phyloP scores from a whole-genome alignment of 805 yeast genomes.

The Tetrapisispora taiwanensis region DNA sequence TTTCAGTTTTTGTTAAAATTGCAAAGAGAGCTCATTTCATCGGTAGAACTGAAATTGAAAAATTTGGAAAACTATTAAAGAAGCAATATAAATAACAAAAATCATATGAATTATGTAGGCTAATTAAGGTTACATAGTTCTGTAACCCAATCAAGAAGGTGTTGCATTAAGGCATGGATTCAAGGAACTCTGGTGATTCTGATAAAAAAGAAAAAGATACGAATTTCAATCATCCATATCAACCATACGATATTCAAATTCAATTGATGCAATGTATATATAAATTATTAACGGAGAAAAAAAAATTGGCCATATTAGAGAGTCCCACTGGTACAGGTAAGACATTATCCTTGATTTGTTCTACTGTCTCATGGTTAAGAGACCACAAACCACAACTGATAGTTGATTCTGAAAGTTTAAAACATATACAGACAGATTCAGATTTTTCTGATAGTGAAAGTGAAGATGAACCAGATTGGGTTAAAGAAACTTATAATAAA shows the following conservation, averaged over 20 bases:
- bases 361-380: constrained; percentile 75
- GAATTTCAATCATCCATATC: constrained; percentile 57
- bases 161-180: background rate
- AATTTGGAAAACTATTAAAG: background rate
- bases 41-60: background rate
- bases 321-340: constrained; percentile 96
- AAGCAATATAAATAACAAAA: too few relatives aligned
- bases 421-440: constrained; percentile 12
- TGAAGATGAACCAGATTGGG: constrained; percentile 67
- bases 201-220: background rate
- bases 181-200: background rate
- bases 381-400: constrained; percentile 31
- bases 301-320: constrained; percentile 73
- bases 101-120: background rate
- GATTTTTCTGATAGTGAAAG: constrained; percentile 25
- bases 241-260: constrained; percentile 70
- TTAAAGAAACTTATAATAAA: constrained; percentile 33
- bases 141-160: too few relatives aligned
- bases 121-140: too few relatives aligned
- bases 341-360: constrained; percentile 77
- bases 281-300: constrained; percentile 38
- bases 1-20: too few relatives aligned
- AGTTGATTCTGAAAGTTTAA: constrained; percentile 7
- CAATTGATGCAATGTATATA: constrained; percentile 71
- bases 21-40: too few relatives aligned